Percentiles rank a stretch among this genome's conserved stretches.
These are phyloP conservation scores for Sugiyamaella smithiae DNA, from an alignment of 805 yeast species.

Conservation along the genomic window DNA sequence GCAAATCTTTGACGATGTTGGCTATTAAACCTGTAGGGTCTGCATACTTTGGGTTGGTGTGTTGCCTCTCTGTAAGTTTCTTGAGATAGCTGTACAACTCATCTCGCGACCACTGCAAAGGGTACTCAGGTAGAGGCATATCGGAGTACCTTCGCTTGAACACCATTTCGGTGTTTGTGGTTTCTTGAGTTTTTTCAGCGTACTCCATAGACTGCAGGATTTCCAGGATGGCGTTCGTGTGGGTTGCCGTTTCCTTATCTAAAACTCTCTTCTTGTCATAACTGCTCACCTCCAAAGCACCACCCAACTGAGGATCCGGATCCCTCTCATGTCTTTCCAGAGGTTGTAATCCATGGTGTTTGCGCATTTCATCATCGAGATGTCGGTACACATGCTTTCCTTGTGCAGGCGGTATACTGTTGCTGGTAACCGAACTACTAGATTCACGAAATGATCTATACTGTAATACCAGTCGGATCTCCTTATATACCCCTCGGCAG, in stretches of 20 bases:
- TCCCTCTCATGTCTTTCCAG: not conserved
- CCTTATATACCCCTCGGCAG: too few species aligned
- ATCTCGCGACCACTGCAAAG: conserved; percentile 9
- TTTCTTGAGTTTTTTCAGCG: not conserved
- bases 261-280: not conserved
- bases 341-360: conserved; percentile 5
- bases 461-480: not conserved
- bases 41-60: conserved; percentile 1
- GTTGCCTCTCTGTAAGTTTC: conserved; percentile 7
- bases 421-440: not conserved
- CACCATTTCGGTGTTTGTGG: not conserved
- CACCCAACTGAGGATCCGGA: not conserved
- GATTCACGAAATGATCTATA: not conserved
- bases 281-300: not conserved
- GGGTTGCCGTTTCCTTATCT: not conserved
- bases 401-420: too few species aligned
- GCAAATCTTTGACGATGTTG: conserved; percentile 18
- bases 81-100: conserved; percentile 5
- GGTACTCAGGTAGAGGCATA: conserved; percentile 6
- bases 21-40: conserved; percentile 8
- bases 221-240: not conserved
- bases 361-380: conserved; percentile 7
- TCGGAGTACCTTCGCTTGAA: conserved; percentile 3
- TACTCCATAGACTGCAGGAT: not conserved
- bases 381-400: conserved; percentile 9